These are phyloP conservation scores for Pseudogymnoascus sp. DNA, from an alignment of 2,329 filamentous ascomycete genomes.

Conservation along the genomic window DNA sequence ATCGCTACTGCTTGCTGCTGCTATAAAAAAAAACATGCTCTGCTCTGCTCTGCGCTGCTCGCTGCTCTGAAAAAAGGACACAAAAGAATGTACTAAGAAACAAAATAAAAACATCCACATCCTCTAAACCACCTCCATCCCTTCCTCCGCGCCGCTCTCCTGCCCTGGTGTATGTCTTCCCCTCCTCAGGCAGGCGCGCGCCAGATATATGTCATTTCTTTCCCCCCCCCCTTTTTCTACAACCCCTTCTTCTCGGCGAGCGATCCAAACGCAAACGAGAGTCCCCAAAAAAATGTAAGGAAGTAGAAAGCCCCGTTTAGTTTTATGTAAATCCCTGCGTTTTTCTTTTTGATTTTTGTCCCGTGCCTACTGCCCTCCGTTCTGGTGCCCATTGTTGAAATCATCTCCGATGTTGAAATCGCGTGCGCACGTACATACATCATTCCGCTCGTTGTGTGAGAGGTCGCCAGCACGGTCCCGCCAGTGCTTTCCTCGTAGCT, in stretches of 20 bases:
- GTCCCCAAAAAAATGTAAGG: not conserved
- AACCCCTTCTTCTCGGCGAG: too few species aligned
- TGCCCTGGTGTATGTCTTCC: not conserved
- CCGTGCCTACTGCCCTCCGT: not conserved
- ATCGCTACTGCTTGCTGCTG: not conserved
- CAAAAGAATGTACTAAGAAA: not conserved
- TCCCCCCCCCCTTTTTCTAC: not conserved
- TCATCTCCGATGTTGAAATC: constrained; percentile 9
- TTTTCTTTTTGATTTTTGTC: not conserved
- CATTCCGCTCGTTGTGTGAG: not conserved
- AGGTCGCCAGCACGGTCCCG: not conserved
- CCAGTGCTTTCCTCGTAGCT: not conserved
- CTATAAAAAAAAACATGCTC: not conserved
- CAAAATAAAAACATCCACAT: not conserved
- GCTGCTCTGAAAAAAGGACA: not conserved
- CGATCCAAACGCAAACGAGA: not conserved
- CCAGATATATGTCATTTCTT: not conserved
- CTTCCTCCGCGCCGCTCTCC: not conserved
- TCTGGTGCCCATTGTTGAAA: constrained; percentile 3
- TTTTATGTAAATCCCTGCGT: not conserved
- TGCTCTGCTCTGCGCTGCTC: not conserved
- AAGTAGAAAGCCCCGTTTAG: not conserved
- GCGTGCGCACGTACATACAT: constrained; percentile 6
- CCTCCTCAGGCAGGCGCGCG: not conserved
- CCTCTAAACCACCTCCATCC: not conserved